Evolutionary conservation across 2,329 filamentous ascomycete genomes (phyloP).

Genomic region (Arthroderma sp.): DNA sequence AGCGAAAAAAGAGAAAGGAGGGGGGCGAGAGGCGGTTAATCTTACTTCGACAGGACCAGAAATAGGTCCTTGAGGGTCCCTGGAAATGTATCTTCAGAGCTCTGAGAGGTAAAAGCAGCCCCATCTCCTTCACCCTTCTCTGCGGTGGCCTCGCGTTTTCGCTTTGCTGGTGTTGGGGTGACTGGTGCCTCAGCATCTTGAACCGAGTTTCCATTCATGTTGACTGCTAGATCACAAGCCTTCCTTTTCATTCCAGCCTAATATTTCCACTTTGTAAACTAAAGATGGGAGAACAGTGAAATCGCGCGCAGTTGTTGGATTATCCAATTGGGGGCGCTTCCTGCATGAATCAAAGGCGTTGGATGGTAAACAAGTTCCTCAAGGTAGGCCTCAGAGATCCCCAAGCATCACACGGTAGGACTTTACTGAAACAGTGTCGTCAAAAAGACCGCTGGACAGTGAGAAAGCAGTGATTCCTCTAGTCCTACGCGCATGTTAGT

Average conservation of each 20-base stretch:
- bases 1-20: neutral
- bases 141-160: conserved; percentile 28
- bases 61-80: conserved; percentile 28
- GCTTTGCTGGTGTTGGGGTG: conserved; percentile 29
- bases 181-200: conserved; percentile 19
- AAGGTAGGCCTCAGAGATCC: too few relatives aligned
- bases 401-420: neutral
- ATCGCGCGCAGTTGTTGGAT: neutral
- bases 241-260: conserved; percentile 19
- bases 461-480: neutral
- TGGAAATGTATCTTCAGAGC: conserved; percentile 23
- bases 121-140: conserved; percentile 8
- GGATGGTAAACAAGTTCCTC: neutral
- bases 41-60: conserved; percentile 24
- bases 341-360: neutral
- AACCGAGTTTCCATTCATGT: conserved; percentile 23
- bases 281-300: neutral
- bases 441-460: neutral
- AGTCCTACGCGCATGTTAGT: neutral
- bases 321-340: neutral
- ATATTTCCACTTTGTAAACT: neutral
- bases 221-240: conserved; percentile 21
- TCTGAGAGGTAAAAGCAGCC: conserved; percentile 14
- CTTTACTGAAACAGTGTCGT: neutral
- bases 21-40: too few relatives aligned